phyloP scores from a whole-genome alignment of 371 early-diverging fungal genomes.

The Mucor lusitanicus region DNA sequence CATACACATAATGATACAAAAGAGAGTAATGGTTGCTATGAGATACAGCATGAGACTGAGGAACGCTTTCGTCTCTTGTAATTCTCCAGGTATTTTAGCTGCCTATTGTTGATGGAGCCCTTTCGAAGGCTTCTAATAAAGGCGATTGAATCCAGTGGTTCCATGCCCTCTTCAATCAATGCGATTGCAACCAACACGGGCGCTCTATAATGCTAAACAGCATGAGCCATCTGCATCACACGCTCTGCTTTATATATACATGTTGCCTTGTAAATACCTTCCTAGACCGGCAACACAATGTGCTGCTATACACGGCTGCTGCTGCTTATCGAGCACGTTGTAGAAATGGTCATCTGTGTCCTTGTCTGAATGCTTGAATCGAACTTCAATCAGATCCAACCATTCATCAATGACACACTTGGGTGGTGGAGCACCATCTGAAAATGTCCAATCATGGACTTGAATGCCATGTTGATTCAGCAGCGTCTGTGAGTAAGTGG shows the following conservation, averaged over 20 bases:
- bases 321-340: conserved; percentile 11
- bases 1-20: background rate
- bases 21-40: background rate
- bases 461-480: conserved; percentile 61
- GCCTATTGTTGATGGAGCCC: conserved; percentile 78
- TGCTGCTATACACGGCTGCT: conserved; percentile 68
- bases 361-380: conserved; percentile 22
- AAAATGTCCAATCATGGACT: conserved; percentile 80
- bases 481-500: conserved; percentile 69
- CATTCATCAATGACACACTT: conserved; percentile 64
- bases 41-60: conserved; percentile 12
- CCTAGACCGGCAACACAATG: conserved; percentile 87
- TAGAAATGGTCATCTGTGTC: conserved; percentile 4
- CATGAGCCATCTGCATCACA: background rate
- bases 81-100: conserved; percentile 64
- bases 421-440: conserved; percentile 80
- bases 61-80: conserved; percentile 49
- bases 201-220: conserved; percentile 35
- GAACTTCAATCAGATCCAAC: conserved; percentile 63
- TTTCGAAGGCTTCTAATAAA: conserved; percentile 71
- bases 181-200: conserved; percentile 74
- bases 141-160: conserved; percentile 71
- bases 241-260: background rate
- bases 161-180: conserved; percentile 80
- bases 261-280: conserved; percentile 22